These are phyloP conservation scores for Sphaerosporella brunnea DNA, from an alignment of 495 filamentous ascomycete species.

Conservation along the genomic window DNA sequence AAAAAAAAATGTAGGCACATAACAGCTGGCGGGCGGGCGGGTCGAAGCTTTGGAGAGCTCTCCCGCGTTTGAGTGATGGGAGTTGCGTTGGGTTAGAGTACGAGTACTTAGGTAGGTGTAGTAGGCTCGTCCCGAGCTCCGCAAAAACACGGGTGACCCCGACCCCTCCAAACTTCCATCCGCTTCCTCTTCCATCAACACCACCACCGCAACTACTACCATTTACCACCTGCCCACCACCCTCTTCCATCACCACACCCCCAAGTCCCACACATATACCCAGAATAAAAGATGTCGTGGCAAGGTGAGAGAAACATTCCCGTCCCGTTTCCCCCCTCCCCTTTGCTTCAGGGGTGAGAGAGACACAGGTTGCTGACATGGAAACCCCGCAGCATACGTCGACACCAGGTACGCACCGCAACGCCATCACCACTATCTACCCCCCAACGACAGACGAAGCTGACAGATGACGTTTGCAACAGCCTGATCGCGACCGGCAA, in stretches of 20 bases:
- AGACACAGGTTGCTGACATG: not conserved
- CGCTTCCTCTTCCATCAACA: not conserved
- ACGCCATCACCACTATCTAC: not conserved
- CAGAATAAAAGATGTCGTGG: conserved; percentile 3
- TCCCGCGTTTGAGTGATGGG: too few species aligned
- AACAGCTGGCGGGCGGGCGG: too few species aligned
- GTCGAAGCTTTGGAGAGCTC: too few species aligned
- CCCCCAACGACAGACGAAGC: not conserved
- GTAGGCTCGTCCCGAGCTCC: too few species aligned
- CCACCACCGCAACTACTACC: not conserved
- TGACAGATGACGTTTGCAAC: conserved; percentile 22
- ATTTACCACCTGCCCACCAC: not conserved
- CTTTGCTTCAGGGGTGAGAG: not conserved
- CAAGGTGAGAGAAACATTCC: not conserved
- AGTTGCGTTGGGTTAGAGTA: too few species aligned
- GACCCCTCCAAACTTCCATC: not conserved
- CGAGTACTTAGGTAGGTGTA: too few species aligned
- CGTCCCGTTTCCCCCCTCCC: not conserved
- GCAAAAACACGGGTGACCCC: too few species aligned
- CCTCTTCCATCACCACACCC: too few species aligned
- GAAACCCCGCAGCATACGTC: not conserved
- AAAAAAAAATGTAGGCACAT: too few species aligned
- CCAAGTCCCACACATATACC: not conserved
- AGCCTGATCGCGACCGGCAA: conserved; percentile 70
- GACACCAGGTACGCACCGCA: not conserved